A percentile compares a stretch with the other conserved stretches of the same genome.
Evolutionary conservation across 129 eudicot species (phyloP).

Genomic region (Artemisia argyi): DNA sequence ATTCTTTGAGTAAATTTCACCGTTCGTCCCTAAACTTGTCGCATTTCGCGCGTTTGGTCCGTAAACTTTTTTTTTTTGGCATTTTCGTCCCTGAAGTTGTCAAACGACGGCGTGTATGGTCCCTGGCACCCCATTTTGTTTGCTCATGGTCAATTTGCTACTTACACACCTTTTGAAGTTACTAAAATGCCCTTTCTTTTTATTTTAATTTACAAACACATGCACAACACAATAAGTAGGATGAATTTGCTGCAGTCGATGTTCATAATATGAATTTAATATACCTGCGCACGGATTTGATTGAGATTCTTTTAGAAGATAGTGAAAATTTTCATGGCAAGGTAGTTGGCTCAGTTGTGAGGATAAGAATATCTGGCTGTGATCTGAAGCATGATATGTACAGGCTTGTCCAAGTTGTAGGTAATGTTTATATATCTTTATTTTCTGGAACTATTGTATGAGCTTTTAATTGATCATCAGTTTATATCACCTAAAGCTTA

Average conservation of each 20-base stretch:
- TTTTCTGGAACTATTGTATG: neutral
- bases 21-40: too few species aligned
- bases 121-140: too few species aligned
- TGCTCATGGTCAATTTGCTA: too few species aligned
- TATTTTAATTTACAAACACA: too few species aligned
- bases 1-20: too few species aligned
- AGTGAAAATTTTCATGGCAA: slow-evolving; percentile 57
- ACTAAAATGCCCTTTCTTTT: too few species aligned
- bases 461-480: slow-evolving; percentile 5
- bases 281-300: slow-evolving; percentile 68
- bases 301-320: slow-evolving; percentile 67
- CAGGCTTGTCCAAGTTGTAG: slow-evolving; percentile 92
- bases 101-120: too few species aligned
- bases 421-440: slow-evolving; percentile 38
- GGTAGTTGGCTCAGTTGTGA: slow-evolving; percentile 87
- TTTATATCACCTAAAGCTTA: slow-evolving; percentile 17
- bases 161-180: too few species aligned
- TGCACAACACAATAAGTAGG: slow-evolving; percentile 49
- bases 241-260: slow-evolving; percentile 91
- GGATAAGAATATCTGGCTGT: slow-evolving; percentile 67
- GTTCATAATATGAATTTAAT: slow-evolving; percentile 79
- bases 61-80: too few species aligned
- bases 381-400: slow-evolving; percentile 78
- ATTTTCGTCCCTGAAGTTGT: too few species aligned
- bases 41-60: too few species aligned